Conservation (phyloP, 495 filamentous ascomycete genomes). For the Astrothelium macrocarpum region DNA sequence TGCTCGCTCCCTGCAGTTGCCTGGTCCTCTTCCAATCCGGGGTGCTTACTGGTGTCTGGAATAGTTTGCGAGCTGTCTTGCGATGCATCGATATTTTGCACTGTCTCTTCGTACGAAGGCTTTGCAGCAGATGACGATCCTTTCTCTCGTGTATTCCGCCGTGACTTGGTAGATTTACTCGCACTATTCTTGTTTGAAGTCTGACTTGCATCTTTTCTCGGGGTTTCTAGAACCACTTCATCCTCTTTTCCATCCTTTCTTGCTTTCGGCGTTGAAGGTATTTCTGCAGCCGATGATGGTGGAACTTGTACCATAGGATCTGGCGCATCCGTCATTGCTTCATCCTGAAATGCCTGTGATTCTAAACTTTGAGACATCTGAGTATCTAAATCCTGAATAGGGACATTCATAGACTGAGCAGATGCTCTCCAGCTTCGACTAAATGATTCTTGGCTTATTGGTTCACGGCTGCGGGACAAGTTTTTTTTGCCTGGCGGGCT, state of each 20-base stretch:
- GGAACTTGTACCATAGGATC: neutral
- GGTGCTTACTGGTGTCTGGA: no score
- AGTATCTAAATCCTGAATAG: neutral
- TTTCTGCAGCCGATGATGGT: neutral
- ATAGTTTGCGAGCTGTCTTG: no score
- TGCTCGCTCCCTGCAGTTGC: neutral
- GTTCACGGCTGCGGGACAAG: neutral
- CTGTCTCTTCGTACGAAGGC: no score
- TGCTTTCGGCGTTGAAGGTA: neutral
- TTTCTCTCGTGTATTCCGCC: no score
- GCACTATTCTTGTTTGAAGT: no score
- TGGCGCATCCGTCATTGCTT: neutral
- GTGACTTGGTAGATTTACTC: no score
- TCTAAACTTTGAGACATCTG: neutral
- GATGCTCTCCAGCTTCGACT: neutral
- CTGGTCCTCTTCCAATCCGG: neutral
- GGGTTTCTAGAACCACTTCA: neutral
- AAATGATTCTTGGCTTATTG: neutral
- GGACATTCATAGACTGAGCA: neutral
- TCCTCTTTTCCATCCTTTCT: neutral
- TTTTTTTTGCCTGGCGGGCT: neutral
- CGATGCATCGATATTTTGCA: no score
- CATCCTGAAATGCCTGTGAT: neutral
- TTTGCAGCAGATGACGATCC: no score
- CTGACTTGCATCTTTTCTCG: neutral